Evolutionary conservation across 2,329 filamentous ascomycete genomes (phyloP), one percentile per base, ranked within the genome.

Genomic region (Fusarium multiceps): DNA sequence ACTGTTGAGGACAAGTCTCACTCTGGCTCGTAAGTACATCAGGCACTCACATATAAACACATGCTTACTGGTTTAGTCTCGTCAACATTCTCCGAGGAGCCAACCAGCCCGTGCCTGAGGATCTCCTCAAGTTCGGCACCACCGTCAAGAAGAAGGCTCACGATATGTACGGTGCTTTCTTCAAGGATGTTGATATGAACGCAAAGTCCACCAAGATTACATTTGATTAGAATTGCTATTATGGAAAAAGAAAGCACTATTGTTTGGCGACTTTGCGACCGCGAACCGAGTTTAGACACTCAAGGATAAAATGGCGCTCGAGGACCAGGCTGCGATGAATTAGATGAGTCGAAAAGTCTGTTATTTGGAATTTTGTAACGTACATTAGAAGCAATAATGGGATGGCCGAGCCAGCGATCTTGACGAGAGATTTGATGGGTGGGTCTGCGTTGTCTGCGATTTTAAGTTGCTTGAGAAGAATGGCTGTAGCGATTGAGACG

Each of bases 101-200:
- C 25, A 93, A 93, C 71, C 96, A 99, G 81, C 87, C 90, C 14
- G 93, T 99, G 1, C 96, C 96, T 4, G 93, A 97, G 45, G 92
- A 93, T 27, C 84, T 99, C 40, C 85, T 98, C 79, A 98, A 97
- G 82, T 99, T 98, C 74, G 96, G 96, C 75, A 97, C 94, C 23
- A 98, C 95, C 1, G 96, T 99, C 55, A 99, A 98, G 89, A 98
- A 97, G 89, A 98, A 98, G 93, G 88, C 90, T 50, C 96, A 99
- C 82, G 92, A 94, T 76, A 92, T 93, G 49, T 99, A 98, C 78
- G 96, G 96, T 60, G 93, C 94, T 32, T 98, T 98, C 79, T 97
- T 92, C 86, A 97, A 96, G 82, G 93, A 98, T 74, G 90, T 93
- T 11, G 92, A 93, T 74, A 90, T 90, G 80, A 93, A 88, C 79